These are phyloP conservation scores for Allium fistulosum DNA, from an alignment of 106 monocot species.

Conservation along the genomic window DNA sequence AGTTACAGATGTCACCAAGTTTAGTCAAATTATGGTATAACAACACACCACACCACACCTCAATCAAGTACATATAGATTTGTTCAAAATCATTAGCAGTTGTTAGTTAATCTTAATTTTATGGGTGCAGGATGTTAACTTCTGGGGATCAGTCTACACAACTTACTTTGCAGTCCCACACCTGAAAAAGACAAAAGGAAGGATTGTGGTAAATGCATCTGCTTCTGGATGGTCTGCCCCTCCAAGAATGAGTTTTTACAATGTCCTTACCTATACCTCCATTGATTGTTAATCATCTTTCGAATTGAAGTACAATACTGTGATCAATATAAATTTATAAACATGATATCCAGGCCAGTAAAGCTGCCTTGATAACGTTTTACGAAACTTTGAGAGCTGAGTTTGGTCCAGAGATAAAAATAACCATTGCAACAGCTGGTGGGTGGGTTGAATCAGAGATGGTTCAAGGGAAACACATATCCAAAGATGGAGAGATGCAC, in stretches of 20 bases:
- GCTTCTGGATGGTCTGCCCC: slow-evolving; percentile 33
- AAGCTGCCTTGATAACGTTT: slow-evolving; percentile 65
- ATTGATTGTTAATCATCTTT: background rate
- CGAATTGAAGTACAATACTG: no score
- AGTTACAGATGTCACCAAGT: slow-evolving; percentile 48
- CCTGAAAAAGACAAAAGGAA: slow-evolving; percentile 46
- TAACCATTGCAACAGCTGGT: slow-evolving; percentile 57
- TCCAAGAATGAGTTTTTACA: slow-evolving; percentile 68
- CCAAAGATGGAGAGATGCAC: slow-evolving; percentile 39
- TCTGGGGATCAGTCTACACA: slow-evolving; percentile 76
- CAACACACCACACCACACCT: background rate
- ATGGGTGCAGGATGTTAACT: slow-evolving; percentile 55
- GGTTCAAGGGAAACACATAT: slow-evolving; percentile 48
- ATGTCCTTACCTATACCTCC: slow-evolving; percentile 5
- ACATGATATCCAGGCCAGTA: slow-evolving; percentile 45
- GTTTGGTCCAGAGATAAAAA: slow-evolving; percentile 33
- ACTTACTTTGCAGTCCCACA: slow-evolving; percentile 65
- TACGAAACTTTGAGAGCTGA: slow-evolving; percentile 65
- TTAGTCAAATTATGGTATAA: slow-evolving; percentile 39
- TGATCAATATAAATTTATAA: no score
- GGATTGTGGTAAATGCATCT: slow-evolving; percentile 46
- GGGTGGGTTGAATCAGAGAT: slow-evolving; percentile 55
- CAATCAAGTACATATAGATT: background rate
- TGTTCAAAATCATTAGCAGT: background rate
- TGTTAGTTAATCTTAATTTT: background rate